Conservation (phyloP, 176 grass and related monocot genomes). For the Alopecurus myosuroides region DNA sequence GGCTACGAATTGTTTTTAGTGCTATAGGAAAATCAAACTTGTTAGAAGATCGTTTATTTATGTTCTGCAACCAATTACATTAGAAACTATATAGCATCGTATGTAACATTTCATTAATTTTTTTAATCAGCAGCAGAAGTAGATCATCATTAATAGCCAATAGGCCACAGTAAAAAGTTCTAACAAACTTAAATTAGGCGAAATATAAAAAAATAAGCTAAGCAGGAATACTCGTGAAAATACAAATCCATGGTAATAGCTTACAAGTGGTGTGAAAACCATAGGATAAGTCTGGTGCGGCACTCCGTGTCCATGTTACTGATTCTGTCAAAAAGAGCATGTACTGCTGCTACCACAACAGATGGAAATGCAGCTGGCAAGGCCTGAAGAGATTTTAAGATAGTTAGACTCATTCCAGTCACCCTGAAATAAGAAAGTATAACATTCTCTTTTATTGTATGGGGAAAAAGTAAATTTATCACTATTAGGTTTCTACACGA, state of each 20-base stretch:
- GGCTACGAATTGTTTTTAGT: background rate
- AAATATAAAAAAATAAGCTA: background rate
- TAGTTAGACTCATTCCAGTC: conserved; percentile 14
- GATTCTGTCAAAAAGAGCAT: conserved; percentile 97
- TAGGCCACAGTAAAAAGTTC: background rate
- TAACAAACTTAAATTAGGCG: background rate
- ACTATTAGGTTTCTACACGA: background rate
- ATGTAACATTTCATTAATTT: background rate
- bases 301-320: conserved; percentile 93
- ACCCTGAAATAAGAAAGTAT: background rate
- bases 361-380: conserved; percentile 93
- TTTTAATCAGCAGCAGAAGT: background rate
- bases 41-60: background rate
- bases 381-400: conserved; percentile 60
- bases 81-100: background rate
- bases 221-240: background rate
- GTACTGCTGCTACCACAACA: conserved; percentile 94
- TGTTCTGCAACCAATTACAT: background rate
- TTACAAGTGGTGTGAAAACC: conserved; percentile 99
- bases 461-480: background rate
- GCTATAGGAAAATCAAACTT: background rate
- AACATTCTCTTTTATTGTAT: background rate
- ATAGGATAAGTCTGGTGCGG: conserved; percentile 89
- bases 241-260: conserved; percentile 33
- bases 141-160: conserved; percentile 1